Evolutionary conservation across 805 yeast species (phyloP), one percentile per base, ranked within the genome.

Genomic region (Ogataea minuta): DNA sequence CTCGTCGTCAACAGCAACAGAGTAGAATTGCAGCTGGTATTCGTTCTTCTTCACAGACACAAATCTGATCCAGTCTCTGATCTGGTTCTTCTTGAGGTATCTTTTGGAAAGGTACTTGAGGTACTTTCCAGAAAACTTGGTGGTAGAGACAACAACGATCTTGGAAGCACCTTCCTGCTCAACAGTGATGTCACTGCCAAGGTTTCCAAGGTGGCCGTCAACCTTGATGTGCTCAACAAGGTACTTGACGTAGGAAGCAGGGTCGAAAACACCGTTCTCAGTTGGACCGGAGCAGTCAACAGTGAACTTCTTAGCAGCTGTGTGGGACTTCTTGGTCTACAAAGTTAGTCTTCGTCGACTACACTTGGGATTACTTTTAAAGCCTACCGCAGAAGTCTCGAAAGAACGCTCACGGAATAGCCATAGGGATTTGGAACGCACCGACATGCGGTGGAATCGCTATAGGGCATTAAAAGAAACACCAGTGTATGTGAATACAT

Each of bases 61-160:
- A 67, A 91, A 90, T 82, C 98, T 93, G 76, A 91, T 90, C 98
- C 98, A 91, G 81, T 93, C 98, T 81, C 97, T 89, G 79, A 91
- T 86, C 77, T 87, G 95, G 91, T 90, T 88, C 87, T 93, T 93
- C 95, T 91, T 95, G 76, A 93, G 87, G 93, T 87, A 93, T 81
- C 95, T 91, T 89, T 93, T 95, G 67, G 98, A 87, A 71, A 93
- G 79, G 95, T 93, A 93, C 81, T 95, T 93, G 72, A 91, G 84
- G 95, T 93, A 93, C 79, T 95, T 91, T 77, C 99, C 99, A 60
- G 97, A 90, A 93, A 93, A 91, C 77, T 88, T 84, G 74, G 95
- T 74, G 74, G 84, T 81, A 57, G 97, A 77, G 57, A 77, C 80
- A 68, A 89, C 86, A 67, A 93, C 88, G 68, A 86, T 82, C 68